Evolutionary conservation across 1,284 basidiomycete genomes (phyloP).

Genomic region (Polyporus tsugae): DNA sequence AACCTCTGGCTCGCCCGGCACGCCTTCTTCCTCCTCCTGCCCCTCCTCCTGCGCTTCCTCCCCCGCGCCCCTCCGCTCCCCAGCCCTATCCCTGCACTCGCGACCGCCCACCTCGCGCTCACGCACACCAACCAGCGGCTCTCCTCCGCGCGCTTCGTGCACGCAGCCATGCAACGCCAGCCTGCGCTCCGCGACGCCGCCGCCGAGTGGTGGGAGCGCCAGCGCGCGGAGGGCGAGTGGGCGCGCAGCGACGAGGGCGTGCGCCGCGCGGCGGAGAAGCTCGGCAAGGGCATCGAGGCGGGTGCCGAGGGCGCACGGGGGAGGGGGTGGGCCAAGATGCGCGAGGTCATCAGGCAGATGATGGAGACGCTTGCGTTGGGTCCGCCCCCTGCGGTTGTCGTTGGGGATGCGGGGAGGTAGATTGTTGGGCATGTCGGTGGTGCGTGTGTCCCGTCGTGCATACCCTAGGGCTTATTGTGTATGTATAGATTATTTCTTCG

Average conservation of each 20-base stretch:
- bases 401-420: neutral
- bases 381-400: constrained; percentile 4
- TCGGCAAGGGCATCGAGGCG: constrained; percentile 55
- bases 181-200: constrained; percentile 56
- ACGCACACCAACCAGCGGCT: constrained; percentile 43
- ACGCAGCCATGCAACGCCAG: constrained; percentile 61
- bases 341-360: constrained; percentile 26
- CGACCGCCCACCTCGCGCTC: constrained; percentile 46
- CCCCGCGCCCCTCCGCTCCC: constrained; percentile 40
- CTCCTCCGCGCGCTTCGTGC: constrained; percentile 61
- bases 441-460: neutral
- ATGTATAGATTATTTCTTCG: neutral
- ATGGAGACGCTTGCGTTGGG: constrained; percentile 24
- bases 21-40: constrained; percentile 64
- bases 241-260: constrained; percentile 57
- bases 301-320: constrained; percentile 30
- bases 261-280: constrained; percentile 55
- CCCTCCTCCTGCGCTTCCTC: constrained; percentile 56
- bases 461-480: neutral
- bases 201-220: constrained; percentile 61
- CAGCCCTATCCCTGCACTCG: constrained; percentile 46
- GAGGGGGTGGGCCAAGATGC: constrained; percentile 27
- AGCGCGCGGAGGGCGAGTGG: constrained; percentile 58
- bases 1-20: constrained; percentile 60
- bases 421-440: neutral